Base-by-base conservation (phyloP, 2,329 filamentous ascomycete species). In the Alternaria metachromatica region DNA sequence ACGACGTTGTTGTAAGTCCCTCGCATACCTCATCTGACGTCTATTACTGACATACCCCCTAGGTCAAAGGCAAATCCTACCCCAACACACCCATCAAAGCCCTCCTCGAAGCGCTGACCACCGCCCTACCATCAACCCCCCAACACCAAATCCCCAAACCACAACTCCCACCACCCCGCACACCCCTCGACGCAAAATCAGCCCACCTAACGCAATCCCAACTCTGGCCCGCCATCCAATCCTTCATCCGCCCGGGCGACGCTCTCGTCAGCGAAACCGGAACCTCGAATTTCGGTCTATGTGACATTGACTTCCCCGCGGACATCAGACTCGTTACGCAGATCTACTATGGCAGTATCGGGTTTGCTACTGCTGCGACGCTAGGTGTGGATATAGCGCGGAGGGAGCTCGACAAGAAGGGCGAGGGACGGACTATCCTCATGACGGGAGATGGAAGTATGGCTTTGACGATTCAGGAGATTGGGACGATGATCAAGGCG, bases 391-490 rank as follows among this genome's bases (percentile, higher is more conserved):
- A 81, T 23, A 60, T 82, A 0, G 89, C 89, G 0, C 82, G 85
- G 4, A 76, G 78, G 20, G 87, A 89, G 60, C 72, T 84, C 71
- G 51, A 44, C 61, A 7, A 50, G 26, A 18, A 51, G 0, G 56
- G 21, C 10, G 48, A 48, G 11, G 73, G 77, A 6, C 61, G 86
- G 58, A 86, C 87, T 0, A 82, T 89, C 10, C 77, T 90, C 2
- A 82, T 88, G 64, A 88, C 88, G 33, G 88, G 88, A 6, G 88
- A 90, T 56, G 89, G 89, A 4, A 89, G 87, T 65, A 84, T 91
- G 62, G 86, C 90, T 66, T 86, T 91, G 80, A 91, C 89, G 0
- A 88, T 85, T 0, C 89, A 92, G 72, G 89, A 90, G 66, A 80
- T 92, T 4, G 85, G 86, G 11, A 89, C 87, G 2, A 90, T 91